These are phyloP conservation scores for Polygonum maritimum DNA, from an alignment of 148 eudicot species.

Conservation along the genomic window DNA sequence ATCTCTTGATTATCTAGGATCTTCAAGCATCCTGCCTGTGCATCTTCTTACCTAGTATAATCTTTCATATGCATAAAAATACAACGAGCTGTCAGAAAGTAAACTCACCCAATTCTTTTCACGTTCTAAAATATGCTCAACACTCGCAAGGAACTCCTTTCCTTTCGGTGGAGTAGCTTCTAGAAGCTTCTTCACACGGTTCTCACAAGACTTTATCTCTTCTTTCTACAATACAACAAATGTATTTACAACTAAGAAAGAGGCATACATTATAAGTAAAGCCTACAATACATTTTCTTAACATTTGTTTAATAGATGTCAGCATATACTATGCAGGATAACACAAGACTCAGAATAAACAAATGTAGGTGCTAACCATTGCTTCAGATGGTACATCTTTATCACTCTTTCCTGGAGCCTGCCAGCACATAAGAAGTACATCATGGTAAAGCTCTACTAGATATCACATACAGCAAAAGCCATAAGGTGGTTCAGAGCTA, in stretches of 20 bases:
- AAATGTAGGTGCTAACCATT: conserved; percentile 45
- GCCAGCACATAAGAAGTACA: conserved; percentile 11
- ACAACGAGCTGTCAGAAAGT: neutral
- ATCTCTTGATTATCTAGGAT: neutral
- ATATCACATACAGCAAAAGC: neutral
- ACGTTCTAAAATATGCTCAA: conserved; percentile 91
- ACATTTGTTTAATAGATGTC: neutral
- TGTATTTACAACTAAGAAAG: neutral
- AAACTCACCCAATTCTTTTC: conserved; percentile 88
- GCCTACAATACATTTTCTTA: neutral
- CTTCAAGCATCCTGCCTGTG: neutral
- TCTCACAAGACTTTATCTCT: conserved; percentile 73
- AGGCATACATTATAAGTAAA: neutral
- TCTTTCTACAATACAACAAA: conserved; percentile 50
- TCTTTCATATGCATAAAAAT: neutral
- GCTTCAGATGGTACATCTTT: conserved; percentile 87
- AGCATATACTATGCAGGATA: neutral
- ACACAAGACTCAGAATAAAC: neutral
- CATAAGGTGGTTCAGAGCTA: neutral
- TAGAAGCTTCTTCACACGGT: conserved; percentile 86
- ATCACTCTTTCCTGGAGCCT: conserved; percentile 96
- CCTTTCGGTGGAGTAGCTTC: conserved; percentile 89
- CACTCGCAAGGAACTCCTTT: conserved; percentile 64
- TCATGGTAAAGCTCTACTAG: neutral
- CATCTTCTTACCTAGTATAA: neutral